Evolutionary conservation across 768 basidiomycete genomes (phyloP), one percentile per base, ranked within the genome.

Genomic region (Russula sp.): DNA sequence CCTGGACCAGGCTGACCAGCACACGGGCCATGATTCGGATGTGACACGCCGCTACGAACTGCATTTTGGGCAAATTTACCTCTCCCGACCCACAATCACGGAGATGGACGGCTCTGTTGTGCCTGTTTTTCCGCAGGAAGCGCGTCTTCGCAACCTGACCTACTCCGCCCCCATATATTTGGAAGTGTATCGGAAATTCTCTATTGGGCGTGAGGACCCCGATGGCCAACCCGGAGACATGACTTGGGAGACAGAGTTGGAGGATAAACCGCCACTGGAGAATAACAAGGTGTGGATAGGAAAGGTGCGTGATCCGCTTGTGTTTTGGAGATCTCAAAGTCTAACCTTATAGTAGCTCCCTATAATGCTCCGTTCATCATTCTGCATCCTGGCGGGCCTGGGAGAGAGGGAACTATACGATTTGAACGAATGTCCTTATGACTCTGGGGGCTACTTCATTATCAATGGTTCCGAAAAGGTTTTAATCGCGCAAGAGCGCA

Each of bases 401-500:
- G 81, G 82, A 69, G 92, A 95, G 55, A 82, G 84, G 67, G 90
- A 92, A 67, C 79, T 95, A 54, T 92, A 87, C 74, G 91, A 94
- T 71, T 78, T 98, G 69, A 98, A 97, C 72, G 97, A 99, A 77
- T 99, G 97, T 73, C 96, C 96, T 6, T 96, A 95, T 72, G 97
- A 99, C 76, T 94, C 94, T 44, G 97, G 97, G 75, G 97, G 97
- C 55, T 99, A 99, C 75, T 99, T 99, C 75, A 93, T 99, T 73
- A 98, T 99, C 79, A 98, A 98, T 70, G 97, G 97, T 14, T 98
- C 97, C 2, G 97, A 99, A 75, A 99, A 99, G 76, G 97, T 99
- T n/a, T 81, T 99, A 66, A 99, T 99, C 75, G 97, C 97, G 1
- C 97, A 99, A 75, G 97, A 99, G 75, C 87, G 97, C 58, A 98